Conservation (phyloP, 2,329 filamentous ascomycete genomes). For the Intubia oerlemansii region DNA sequence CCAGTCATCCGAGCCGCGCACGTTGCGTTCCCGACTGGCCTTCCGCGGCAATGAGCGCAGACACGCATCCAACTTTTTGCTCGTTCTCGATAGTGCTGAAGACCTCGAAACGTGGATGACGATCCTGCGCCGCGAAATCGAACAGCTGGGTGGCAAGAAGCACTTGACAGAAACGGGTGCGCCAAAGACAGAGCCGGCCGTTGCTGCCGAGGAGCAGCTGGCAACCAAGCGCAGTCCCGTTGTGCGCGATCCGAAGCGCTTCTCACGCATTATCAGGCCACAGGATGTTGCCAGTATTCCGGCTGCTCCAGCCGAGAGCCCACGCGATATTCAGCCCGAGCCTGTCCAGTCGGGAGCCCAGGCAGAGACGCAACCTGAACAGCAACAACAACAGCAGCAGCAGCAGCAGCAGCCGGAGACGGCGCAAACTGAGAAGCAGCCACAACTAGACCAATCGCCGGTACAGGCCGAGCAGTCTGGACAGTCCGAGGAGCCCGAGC, state of each 20-base stretch:
- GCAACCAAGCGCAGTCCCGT: too few relatives aligned
- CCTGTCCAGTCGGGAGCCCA: too few relatives aligned
- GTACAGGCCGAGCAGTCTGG: too few relatives aligned
- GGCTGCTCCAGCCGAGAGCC: too few relatives aligned
- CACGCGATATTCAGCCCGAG: too few relatives aligned
- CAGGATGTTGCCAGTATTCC: slow-evolving; percentile 16
- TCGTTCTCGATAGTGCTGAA: slow-evolving; percentile 51
- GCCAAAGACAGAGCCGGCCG: slow-evolving; percentile 20
- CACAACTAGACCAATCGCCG: too few relatives aligned
- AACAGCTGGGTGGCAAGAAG: slow-evolving; percentile 45
- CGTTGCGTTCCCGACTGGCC: slow-evolving; percentile 42
- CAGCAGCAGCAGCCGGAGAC: too few relatives aligned
- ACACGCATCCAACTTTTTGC: slow-evolving; percentile 39
- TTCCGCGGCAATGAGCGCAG: slow-evolving; percentile 35
- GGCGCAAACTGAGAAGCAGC: too few relatives aligned
- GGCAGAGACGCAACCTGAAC: too few relatives aligned
- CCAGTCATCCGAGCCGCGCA: slow-evolving; percentile 27
- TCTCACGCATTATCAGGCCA: slow-evolving; percentile 17
- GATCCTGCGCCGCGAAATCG: slow-evolving; percentile 46
- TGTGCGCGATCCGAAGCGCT: slow-evolving; percentile 24
- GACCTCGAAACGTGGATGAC: slow-evolving; percentile 62
- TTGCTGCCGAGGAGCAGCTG: slow-evolving; percentile 21
- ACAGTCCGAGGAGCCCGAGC: too few relatives aligned
- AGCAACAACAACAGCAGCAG: too few relatives aligned
- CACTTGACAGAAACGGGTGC: slow-evolving; percentile 36